A percentile compares a stretch with the other conserved stretches of the same genome.
phyloP scores from a whole-genome alignment of 768 basidiomycete species.

The Boletus eberwhitei region DNA sequence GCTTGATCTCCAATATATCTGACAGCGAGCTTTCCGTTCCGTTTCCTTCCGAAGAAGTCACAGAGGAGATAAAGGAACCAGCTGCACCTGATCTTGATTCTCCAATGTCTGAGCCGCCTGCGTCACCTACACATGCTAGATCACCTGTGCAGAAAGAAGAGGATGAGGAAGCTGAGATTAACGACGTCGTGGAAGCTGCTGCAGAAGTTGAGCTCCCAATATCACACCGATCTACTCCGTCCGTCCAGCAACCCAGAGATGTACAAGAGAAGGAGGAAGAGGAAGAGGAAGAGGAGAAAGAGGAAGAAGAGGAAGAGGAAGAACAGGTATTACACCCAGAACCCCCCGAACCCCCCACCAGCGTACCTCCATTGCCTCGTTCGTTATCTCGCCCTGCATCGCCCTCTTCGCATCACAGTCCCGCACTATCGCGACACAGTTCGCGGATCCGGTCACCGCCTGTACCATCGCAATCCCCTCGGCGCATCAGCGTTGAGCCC shows the following conservation, averaged over 20 bases:
- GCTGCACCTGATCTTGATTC: slow-evolving; percentile 25
- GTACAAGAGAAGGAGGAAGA: slow-evolving; percentile 11
- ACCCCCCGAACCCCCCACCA: background rate
- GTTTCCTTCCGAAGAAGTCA: slow-evolving; percentile 11
- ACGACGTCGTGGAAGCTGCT: slow-evolving; percentile 8
- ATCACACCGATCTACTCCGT: slow-evolving; percentile 16
- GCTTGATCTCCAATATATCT: slow-evolving; percentile 38
- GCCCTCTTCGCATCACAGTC: slow-evolving; percentile 13
- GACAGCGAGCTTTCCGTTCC: slow-evolving; percentile 30
- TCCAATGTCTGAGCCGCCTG: slow-evolving; percentile 34
- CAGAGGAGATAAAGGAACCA: slow-evolving; percentile 7
- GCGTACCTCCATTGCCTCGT: slow-evolving; percentile 9
- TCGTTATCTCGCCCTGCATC: slow-evolving; percentile 18
- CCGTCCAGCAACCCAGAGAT: slow-evolving; percentile 10
- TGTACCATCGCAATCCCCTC: slow-evolving; percentile 7
- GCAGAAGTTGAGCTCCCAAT: slow-evolving; percentile 13
- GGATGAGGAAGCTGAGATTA: slow-evolving; percentile 24
- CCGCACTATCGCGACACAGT: slow-evolving; percentile 15
- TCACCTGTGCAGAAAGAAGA: slow-evolving; percentile 26
- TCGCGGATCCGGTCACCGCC: slow-evolving; percentile 15
- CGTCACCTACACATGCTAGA: slow-evolving; percentile 23
- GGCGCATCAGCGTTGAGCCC: slow-evolving; percentile 1
- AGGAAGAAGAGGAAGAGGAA: slow-evolving; percentile 13
- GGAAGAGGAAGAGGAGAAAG: slow-evolving; percentile 15
- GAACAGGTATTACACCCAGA: slow-evolving; percentile 3